A percentile compares a stretch with the other conserved stretches of the same genome.
These are phyloP conservation scores for Neoboletus brunneissimus DNA, from an alignment of 768 basidiomycete species.

Conservation along the genomic window DNA sequence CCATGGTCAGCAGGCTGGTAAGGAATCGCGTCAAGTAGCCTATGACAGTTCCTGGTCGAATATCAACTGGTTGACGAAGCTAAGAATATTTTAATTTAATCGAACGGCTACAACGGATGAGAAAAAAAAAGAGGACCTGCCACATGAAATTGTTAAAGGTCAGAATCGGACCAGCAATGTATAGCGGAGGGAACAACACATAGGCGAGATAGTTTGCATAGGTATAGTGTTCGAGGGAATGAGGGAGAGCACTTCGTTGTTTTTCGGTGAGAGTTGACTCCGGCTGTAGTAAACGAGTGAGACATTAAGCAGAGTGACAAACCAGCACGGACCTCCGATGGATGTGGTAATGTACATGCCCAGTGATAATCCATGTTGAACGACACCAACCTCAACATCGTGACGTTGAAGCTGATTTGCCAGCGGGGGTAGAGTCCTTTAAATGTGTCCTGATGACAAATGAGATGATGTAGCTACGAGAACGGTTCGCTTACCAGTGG, in stretches of 20 bases:
- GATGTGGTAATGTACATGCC: conserved; percentile 50
- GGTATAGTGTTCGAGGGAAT: conserved; percentile 58
- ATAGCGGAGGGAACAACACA: conserved; percentile 88
- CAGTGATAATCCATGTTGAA: conserved; percentile 94
- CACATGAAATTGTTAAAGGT: conserved; percentile 94
- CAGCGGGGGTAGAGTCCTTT: conserved; percentile 86
- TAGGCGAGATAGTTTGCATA: conserved; percentile 79
- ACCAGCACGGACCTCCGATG: conserved; percentile 40
- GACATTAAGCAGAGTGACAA: neutral
- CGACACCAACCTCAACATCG: conserved; percentile 89
- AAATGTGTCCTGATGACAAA: conserved; percentile 50
- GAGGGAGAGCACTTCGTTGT: conserved; percentile 54
- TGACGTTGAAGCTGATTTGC: conserved; percentile 94
- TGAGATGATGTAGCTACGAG: conserved; percentile 4
- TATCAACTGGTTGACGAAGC: conserved; percentile 57
- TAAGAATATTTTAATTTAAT: conserved; percentile 28
- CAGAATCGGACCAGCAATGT: conserved; percentile 94
- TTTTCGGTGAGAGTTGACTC: conserved; percentile 48
- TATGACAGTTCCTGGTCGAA: conserved; percentile 40
- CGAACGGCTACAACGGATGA: neutral
- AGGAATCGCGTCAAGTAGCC: conserved; percentile 72
- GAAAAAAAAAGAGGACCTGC: conserved; percentile 58
- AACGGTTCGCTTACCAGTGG: conserved; percentile 51
- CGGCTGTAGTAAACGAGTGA: conserved; percentile 19
- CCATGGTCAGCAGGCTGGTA: conserved; percentile 77